phyloP scores from a whole-genome alignment of 169 alveolate genomes.

The Eimeria falciformis region DNA sequence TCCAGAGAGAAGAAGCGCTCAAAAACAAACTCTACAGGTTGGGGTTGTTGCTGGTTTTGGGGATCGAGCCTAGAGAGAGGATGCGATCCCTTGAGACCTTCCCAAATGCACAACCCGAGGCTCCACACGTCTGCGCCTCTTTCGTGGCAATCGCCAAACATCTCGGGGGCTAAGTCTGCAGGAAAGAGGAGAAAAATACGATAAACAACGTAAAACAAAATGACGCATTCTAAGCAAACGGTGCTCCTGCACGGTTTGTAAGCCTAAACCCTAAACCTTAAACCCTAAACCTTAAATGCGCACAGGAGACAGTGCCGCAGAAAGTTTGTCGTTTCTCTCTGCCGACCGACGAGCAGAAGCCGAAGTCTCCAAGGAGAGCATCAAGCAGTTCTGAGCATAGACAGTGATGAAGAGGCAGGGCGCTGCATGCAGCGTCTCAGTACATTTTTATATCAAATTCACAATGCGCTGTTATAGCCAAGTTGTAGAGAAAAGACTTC shows the following conservation, averaged over 20 bases:
- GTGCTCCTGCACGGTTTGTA: too few species aligned
- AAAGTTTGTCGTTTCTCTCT: constrained; percentile 42
- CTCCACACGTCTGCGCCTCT: constrained; percentile 46
- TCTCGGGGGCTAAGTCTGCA: constrained; percentile 43
- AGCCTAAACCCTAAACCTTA: constrained; percentile 57
- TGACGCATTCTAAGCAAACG: too few species aligned
- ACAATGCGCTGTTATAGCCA: too few species aligned
- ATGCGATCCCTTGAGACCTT: not conserved
- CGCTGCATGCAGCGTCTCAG: too few species aligned
- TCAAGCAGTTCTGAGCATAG: not conserved
- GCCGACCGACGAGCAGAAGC: constrained; percentile 32
- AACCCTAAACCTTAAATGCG: constrained; percentile 5
- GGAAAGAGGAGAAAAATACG: too few species aligned
- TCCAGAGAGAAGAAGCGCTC: not conserved
- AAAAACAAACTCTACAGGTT: constrained; percentile 18
- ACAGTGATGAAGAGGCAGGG: too few species aligned
- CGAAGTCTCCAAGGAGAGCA: constrained; percentile 37
- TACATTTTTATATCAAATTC: too few species aligned
- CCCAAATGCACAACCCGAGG: constrained; percentile 40
- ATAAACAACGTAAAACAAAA: too few species aligned
- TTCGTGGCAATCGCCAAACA: constrained; percentile 21
- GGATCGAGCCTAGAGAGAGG: constrained; percentile 4
- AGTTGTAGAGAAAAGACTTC: too few species aligned
- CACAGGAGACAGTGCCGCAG: constrained; percentile 56
- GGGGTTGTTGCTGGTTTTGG: constrained; percentile 45